Evolutionary conservation across 1,284 basidiomycete species (phyloP).

Genomic region (Tranzscheliella williamsii): DNA sequence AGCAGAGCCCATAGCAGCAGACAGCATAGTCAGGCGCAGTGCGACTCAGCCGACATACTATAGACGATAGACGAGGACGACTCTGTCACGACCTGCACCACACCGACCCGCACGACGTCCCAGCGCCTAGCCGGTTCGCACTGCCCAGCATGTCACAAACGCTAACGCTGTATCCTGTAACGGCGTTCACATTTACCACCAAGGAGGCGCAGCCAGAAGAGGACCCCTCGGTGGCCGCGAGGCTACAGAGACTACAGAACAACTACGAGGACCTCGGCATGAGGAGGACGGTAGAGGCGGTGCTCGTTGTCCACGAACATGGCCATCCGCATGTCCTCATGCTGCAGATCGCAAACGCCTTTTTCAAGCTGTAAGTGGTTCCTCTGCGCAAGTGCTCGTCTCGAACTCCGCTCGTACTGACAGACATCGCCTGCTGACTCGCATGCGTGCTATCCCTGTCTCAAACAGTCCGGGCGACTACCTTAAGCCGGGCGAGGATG

Average conservation of each 20-base stretch:
- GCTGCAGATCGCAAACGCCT: conserved; percentile 96
- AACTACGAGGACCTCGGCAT: conserved; percentile 95
- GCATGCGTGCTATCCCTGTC: too few species aligned
- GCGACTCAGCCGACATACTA: too few species aligned
- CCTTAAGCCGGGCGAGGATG: conserved; percentile 91
- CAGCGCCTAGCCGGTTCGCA: too few species aligned
- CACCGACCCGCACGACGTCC: too few species aligned
- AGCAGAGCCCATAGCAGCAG: too few species aligned
- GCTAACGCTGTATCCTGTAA: conserved; percentile 70
- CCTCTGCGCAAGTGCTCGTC: too few species aligned
- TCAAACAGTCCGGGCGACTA: conserved; percentile 96
- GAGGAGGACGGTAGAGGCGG: conserved; percentile 91
- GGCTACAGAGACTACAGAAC: conserved; percentile 68
- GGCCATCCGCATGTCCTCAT: conserved; percentile 78
- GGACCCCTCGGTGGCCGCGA: conserved; percentile 81
- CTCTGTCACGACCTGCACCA: too few species aligned
- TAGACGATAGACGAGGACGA: too few species aligned
- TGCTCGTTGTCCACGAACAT: conserved; percentile 82
- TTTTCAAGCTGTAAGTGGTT: conserved; percentile 97
- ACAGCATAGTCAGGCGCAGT: too few species aligned
- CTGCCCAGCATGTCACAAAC: conserved; percentile 38
- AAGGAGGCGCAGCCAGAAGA: conserved; percentile 95
- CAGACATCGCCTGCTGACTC: too few species aligned
- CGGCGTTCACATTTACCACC: conserved; percentile 86
- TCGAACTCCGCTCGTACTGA: too few species aligned